Conservation (phyloP, 139 green algal species). For the Deuterostichococcus epilithicus region DNA sequence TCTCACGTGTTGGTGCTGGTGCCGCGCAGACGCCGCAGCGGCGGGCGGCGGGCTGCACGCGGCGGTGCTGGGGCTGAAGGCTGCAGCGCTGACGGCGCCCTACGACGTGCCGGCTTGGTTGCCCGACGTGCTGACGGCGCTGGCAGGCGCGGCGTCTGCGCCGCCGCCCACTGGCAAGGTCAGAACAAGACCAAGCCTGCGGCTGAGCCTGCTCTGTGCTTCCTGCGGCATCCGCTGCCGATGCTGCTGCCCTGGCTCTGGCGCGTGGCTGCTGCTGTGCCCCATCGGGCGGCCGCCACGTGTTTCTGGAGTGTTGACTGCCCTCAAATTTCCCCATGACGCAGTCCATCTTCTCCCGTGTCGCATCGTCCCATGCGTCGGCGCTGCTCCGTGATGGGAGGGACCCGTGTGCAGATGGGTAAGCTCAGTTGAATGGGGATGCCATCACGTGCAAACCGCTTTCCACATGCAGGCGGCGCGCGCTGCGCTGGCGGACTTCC, state of each 20-base stretch:
- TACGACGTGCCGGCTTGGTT: conserved; percentile 86
- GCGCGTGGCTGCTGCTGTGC: not conserved
- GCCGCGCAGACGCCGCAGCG: not conserved
- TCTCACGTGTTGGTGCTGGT: not conserved
- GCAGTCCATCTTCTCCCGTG: not conserved
- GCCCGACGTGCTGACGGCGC: conserved; percentile 68
- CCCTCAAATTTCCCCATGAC: not conserved
- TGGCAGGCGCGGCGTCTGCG: conserved; percentile 49
- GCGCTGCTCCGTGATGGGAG: no score
- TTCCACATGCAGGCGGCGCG: conserved; percentile 15
- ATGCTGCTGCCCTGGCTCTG: conserved; percentile 9
- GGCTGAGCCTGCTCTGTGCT: not conserved
- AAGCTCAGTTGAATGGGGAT: not conserved
- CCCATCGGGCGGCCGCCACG: not conserved
- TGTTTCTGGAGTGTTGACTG: not conserved
- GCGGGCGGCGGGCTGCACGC: conserved; percentile 24
- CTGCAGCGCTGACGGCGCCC: conserved; percentile 72
- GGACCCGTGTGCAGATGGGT: no score
- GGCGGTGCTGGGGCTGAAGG: conserved; percentile 66
- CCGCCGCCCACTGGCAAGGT: conserved; percentile 45
- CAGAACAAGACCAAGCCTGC: not conserved
- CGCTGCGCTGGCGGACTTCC: conserved; percentile 61
- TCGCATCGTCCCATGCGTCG: no score
- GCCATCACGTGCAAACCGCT: not conserved
- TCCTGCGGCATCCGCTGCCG: no score